phyloP scores from a whole-genome alignment of 495 filamentous ascomycete genomes.

The Neurospora sp. region DNA sequence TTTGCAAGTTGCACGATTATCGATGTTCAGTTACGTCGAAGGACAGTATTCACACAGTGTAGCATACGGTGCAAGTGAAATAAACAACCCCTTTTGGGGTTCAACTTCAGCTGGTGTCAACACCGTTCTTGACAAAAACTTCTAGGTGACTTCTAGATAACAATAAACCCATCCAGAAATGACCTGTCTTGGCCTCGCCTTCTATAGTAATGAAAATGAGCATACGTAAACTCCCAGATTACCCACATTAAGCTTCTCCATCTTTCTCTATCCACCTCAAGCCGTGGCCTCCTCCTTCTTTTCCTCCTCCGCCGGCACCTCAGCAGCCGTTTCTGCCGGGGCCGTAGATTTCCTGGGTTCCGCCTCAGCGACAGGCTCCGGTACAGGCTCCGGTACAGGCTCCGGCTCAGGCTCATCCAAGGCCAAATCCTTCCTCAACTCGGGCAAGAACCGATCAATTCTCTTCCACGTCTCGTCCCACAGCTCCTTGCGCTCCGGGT shows the following conservation, averaged over 20 bases:
- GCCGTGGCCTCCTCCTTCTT: background rate
- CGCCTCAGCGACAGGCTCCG: background rate
- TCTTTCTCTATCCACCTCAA: background rate
- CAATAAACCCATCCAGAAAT: background rate
- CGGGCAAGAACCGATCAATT: constrained; percentile 81
- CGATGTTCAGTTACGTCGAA: background rate
- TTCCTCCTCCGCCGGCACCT: background rate
- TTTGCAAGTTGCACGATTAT: background rate
- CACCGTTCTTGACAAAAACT: background rate
- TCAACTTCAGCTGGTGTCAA: background rate
- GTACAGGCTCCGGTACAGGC: background rate
- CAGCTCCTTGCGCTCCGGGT: constrained; percentile 47
- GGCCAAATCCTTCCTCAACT: constrained; percentile 46
- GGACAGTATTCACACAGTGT: background rate
- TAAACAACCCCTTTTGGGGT: background rate
- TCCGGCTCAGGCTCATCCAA: constrained; percentile 28
- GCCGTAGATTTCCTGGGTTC: background rate
- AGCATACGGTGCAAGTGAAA: background rate
- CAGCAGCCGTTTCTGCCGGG: background rate
- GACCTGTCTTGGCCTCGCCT: background rate
- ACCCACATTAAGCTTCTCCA: background rate
- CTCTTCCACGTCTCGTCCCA: constrained; percentile 82
- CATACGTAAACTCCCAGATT: background rate
- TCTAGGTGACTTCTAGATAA: background rate
- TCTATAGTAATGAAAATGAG: background rate